Evolutionary conservation across 1,139 yeast genomes (phyloP).

Genomic region (Kurtzmaniella quercitrusa): DNA sequence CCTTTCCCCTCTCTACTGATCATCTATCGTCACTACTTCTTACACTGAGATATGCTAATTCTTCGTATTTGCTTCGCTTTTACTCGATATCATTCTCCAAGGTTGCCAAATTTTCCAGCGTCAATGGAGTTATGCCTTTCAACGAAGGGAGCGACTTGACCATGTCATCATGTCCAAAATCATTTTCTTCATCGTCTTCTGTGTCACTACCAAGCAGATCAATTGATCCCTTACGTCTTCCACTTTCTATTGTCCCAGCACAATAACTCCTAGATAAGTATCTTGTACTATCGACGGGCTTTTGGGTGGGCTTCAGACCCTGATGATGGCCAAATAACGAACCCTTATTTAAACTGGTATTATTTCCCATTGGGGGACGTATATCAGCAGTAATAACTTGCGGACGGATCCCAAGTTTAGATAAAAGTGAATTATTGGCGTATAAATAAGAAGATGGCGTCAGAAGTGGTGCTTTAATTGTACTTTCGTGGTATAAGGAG

Average conservation of each 20-base stretch:
- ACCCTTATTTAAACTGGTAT: slow-evolving; percentile 4
- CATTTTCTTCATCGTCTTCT: slow-evolving; percentile 12
- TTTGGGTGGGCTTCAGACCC: background rate
- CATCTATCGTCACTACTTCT: too few relatives aligned
- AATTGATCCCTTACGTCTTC: background rate
- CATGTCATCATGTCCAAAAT: background rate
- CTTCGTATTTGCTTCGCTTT: background rate
- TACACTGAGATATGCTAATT: background rate
- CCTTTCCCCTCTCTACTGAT: too few relatives aligned
- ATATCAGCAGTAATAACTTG: slow-evolving; percentile 34
- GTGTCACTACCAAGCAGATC: background rate
- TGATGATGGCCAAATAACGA: background rate
- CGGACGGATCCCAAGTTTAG: slow-evolving; percentile 41
- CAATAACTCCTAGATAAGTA: slow-evolving; percentile 1
- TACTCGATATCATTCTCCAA: slow-evolving; percentile 2
- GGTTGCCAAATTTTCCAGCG: slow-evolving; percentile 6
- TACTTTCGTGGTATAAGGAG: slow-evolving; percentile 33
- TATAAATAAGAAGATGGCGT: slow-evolving; percentile 31
- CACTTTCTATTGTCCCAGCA: background rate
- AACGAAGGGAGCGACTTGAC: slow-evolving; percentile 5
- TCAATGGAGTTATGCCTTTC: slow-evolving; percentile 5
- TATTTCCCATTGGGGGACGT: background rate
- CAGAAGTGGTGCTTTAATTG: slow-evolving; percentile 19
- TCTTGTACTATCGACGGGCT: slow-evolving; percentile 8
- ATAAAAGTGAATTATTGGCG: slow-evolving; percentile 32